Evolutionary conservation across 495 filamentous ascomycete genomes (phyloP), one percentile per base, ranked within the genome.

Genomic region (Amorphotheca resinae): DNA sequence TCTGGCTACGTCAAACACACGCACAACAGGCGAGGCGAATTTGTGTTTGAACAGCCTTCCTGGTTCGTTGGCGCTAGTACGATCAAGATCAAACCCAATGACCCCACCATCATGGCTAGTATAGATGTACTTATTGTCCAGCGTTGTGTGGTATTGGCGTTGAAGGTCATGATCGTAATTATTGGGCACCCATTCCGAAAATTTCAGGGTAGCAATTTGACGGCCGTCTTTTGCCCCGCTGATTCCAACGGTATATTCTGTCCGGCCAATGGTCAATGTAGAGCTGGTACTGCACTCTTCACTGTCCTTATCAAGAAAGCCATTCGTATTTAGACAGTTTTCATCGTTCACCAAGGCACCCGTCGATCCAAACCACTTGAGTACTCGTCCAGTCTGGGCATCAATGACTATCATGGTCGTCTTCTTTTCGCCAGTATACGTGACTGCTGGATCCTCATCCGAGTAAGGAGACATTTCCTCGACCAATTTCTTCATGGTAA

Each of bases 121-220:
- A 52, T 88, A 87, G 18, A 96, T 77, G 61, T 95, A 94, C 32
- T 80, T 84, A 44, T 81, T 76, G 59, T 96, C 91, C 66, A 86
- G 82, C 8, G 85, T 84, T 2, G 62, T 62, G 17, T 65, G 65
- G 52, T 96, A 87, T 49, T 96, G 86, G 33, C 73, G 76, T 48
- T 82, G 76, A 12, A 98, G 77, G 59, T 98, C 91, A 42, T 73
- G 74, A 54, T 98, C 89, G 33, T 78, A 82, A 37, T 83, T 93
- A 59, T 98, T 98, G 8, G 88, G 84, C 0, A 77, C 80, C 91
- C 91, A 98, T 59, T 98, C 91, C 17, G 84, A 84, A 59, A 91
- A 98, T 48, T 76, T 93, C 46, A 98, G 73, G 0, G 84, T 94
- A 53, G 86, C 94, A 33, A 96, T 82, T 4, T 72, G 76, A 46